Conservation (phyloP, 305 asterid genomes). For the Solanum aculeatissimum region DNA sequence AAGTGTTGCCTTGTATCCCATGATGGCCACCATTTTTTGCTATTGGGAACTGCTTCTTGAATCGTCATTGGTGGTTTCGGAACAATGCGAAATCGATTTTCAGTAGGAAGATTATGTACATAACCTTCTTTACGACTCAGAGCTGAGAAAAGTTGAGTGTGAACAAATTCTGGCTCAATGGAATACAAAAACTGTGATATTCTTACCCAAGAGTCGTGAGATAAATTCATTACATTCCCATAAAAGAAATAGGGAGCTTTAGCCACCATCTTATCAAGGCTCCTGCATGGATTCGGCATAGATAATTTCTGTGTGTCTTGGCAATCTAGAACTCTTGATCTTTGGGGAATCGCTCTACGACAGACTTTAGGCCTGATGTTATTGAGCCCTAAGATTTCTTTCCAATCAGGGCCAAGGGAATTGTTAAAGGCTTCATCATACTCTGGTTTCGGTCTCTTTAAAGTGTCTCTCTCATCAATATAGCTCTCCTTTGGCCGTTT, state of each 20-base stretch:
- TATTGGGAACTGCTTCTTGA: conserved; percentile 52
- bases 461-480: conserved; percentile 18
- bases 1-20: conserved; percentile 88
- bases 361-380: conserved; percentile 10
- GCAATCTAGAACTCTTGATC: conserved; percentile 14
- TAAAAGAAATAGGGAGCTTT: conserved; percentile 74
- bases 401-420: conserved; percentile 17
- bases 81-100: conserved; percentile 41
- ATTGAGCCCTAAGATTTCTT: conserved; percentile 23
- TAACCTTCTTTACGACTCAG: conserved; percentile 73
- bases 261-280: conserved; percentile 33
- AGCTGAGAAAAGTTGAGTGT: conserved; percentile 46
- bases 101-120: conserved; percentile 76
- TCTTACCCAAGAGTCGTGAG: conserved; percentile 58
- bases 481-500: conserved; percentile 48
- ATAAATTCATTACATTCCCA: conserved; percentile 42
- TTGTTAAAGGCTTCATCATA: conserved; percentile 23
- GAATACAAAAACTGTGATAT: conserved; percentile 63
- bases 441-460: conserved; percentile 55
- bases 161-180: conserved; percentile 60
- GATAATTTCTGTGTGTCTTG: conserved; percentile 24
- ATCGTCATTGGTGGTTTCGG: conserved; percentile 71
- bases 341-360: conserved; percentile 16
- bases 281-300: conserved; percentile 32
- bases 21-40: conserved; percentile 70